Conservation (phyloP, 208 protist species). For the Sergeia podlipaevii region DNA sequence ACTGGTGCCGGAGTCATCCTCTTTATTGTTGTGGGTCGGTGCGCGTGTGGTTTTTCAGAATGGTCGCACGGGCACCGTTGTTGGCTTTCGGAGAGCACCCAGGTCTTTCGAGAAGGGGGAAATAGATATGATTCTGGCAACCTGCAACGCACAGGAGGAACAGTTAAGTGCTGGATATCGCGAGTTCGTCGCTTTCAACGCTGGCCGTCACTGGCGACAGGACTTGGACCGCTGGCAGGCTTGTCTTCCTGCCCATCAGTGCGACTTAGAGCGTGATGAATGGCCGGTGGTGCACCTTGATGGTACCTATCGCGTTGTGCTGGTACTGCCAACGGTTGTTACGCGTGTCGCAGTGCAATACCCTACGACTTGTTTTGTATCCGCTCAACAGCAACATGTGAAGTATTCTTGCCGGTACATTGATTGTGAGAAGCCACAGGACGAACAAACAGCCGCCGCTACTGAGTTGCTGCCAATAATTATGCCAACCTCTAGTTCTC, state of each 20-base stretch:
- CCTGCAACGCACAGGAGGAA: too few species aligned
- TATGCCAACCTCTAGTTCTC: too few species aligned
- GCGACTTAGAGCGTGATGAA: slow-evolving; percentile 8
- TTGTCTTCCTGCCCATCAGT: too few species aligned
- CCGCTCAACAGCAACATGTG: slow-evolving; percentile 16
- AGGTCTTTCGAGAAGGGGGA: too few species aligned
- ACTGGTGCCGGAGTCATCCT: slow-evolving; percentile 6
- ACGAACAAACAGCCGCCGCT: too few species aligned
- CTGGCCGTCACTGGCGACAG: too few species aligned
- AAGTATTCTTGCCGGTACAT: background rate
- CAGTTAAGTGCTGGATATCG: too few species aligned
- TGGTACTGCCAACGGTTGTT: slow-evolving; percentile 19
- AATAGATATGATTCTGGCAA: too few species aligned
- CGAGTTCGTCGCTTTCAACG: too few species aligned
- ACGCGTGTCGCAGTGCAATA: slow-evolving; percentile 8
- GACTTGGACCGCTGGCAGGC: too few species aligned
- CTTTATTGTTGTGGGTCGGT: slow-evolving; percentile 27
- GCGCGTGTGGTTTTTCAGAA: slow-evolving; percentile 19
- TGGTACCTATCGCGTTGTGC: background rate
- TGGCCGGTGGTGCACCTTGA: slow-evolving; percentile 34
- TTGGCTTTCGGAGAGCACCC: slow-evolving; percentile 27
- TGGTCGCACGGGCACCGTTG: slow-evolving; percentile 22
- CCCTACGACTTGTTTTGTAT: slow-evolving; percentile 28
- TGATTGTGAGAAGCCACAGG: too few species aligned
- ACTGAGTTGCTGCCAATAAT: too few species aligned